Percentiles rank a stretch among this genome's conserved stretches.
Conservation (phyloP, 495 filamentous ascomycete genomes). For the Filosporella fistucella region DNA sequence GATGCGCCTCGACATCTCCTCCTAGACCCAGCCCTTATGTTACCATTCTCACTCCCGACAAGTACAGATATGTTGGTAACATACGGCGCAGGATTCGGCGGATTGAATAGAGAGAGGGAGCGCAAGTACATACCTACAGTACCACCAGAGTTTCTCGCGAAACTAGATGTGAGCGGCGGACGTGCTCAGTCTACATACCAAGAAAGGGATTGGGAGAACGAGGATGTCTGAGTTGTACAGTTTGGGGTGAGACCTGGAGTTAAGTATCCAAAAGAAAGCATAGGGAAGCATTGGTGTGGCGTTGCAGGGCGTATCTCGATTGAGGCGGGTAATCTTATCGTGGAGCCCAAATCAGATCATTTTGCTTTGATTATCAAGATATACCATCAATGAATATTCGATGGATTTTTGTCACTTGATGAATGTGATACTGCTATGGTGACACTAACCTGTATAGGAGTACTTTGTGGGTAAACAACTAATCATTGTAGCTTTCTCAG, state of each 20-base stretch:
- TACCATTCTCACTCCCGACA: conserved; percentile 91
- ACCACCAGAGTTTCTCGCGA: conserved; percentile 87
- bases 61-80: conserved; percentile 96
- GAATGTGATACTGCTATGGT: no score
- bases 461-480: no score
- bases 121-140: conserved; percentile 96
- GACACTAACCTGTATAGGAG: no score
- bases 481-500: no score
- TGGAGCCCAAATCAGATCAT: no score
- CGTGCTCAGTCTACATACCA: conserved; percentile 14
- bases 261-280: conserved; percentile 2
- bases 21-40: conserved; percentile 83
- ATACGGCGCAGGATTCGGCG: conserved; percentile 92
- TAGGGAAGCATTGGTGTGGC: not conserved
- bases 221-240: conserved; percentile 17
- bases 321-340: not conserved
- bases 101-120: conserved; percentile 85
- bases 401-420: no score
- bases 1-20: conserved; percentile 66
- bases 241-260: not conserved
- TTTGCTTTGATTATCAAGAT: no score
- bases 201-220: conserved; percentile 25
- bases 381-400: no score
- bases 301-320: not conserved
- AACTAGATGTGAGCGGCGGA: conserved; percentile 56